Percentiles rank a stretch among this genome's conserved stretches.
These are phyloP conservation scores for Rhododendron kiyosumense DNA, from an alignment of 148 eudicot species.

Conservation along the genomic window DNA sequence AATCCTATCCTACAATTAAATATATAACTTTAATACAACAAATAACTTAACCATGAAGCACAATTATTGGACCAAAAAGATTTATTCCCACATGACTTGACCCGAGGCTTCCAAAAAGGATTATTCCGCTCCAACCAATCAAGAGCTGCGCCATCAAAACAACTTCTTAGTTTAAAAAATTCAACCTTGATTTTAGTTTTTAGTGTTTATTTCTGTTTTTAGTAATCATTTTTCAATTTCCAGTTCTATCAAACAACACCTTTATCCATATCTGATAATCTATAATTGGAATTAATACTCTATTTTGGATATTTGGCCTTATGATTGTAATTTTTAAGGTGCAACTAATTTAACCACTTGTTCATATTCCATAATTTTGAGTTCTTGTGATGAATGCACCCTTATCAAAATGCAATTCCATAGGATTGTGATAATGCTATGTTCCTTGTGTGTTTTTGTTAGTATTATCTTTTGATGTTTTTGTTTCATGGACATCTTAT, in stretches of 20 bases:
- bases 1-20: too few species aligned
- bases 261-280: background rate
- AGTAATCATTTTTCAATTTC: background rate
- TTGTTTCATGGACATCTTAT: background rate
- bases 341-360: background rate
- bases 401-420: background rate
- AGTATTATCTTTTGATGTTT: background rate
- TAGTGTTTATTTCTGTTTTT: background rate
- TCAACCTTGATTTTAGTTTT: background rate
- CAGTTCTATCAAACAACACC: background rate
- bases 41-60: background rate
- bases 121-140: too few species aligned
- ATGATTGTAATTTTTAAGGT: background rate
- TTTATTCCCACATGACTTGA: too few species aligned
- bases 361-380: background rate
- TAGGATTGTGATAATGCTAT: background rate
- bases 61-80: background rate
- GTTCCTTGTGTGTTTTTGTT: background rate
- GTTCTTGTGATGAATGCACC: background rate
- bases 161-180: background rate
- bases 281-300: background rate
- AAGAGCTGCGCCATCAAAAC: background rate
- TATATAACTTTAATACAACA: too few species aligned
- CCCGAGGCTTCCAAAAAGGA: too few species aligned
- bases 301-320: background rate